Conservation (phyloP, 2,329 filamentous ascomycete species). For the Phyllosticta paracitricarpa region DNA sequence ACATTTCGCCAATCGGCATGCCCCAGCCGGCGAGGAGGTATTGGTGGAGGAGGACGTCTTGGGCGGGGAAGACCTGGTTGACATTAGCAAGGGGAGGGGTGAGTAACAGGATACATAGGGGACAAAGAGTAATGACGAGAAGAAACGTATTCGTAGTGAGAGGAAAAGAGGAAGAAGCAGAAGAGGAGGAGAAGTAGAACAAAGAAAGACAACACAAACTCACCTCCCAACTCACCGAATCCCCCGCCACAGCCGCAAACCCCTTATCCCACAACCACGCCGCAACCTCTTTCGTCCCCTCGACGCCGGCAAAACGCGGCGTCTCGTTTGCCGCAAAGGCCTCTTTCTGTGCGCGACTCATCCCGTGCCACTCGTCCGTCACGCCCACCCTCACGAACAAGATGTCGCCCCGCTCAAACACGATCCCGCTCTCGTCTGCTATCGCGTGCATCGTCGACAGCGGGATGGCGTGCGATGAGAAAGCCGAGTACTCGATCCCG, state of each 20-base stretch:
- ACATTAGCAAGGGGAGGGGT: neutral
- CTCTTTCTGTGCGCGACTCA: conserved; percentile 15
- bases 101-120: neutral
- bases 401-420: conserved; percentile 14
- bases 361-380: conserved; percentile 21
- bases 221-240: conserved; percentile 37
- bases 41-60: conserved; percentile 20
- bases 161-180: neutral
- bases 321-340: conserved; percentile 18
- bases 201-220: neutral
- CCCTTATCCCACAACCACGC: conserved; percentile 38
- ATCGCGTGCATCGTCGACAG: conserved; percentile 13
- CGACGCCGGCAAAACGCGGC: conserved; percentile 31
- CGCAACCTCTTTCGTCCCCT: conserved; percentile 25
- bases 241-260: conserved; percentile 37
- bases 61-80: conserved; percentile 3
- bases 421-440: conserved; percentile 8
- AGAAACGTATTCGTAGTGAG: neutral
- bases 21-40: conserved; percentile 43
- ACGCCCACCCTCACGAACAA: conserved; percentile 32
- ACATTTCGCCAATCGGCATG: conserved; percentile 34
- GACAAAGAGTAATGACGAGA: neutral
- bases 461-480: conserved; percentile 10
- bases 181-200: neutral
- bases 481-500: conserved; percentile 2